Conservation (phyloP, 225 moss, liverwort and hornwort genomes). For the Polytrichum commune region DNA sequence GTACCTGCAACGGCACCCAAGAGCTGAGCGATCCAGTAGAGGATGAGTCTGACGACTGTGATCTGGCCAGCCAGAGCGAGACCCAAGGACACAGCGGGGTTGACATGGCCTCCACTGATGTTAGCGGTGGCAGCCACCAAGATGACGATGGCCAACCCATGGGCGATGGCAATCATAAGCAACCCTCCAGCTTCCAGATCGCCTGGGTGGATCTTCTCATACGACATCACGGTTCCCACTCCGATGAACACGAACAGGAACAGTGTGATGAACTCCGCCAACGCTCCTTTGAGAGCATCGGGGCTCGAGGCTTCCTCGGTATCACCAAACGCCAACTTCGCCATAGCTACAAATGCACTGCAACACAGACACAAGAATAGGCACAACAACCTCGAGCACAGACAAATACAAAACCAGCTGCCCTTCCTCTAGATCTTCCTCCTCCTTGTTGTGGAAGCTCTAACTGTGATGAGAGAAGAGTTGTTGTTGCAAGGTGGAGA, state of each 20-base stretch:
- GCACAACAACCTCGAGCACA: too few species aligned
- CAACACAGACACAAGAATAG: too few species aligned
- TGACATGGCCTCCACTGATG: constrained; percentile 91
- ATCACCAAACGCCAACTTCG: constrained; percentile 62
- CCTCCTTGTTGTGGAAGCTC: too few species aligned
- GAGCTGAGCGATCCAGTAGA: constrained; percentile 92
- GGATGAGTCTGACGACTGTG: constrained; percentile 60
- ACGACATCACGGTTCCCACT: constrained; percentile 70
- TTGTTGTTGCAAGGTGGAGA: too few species aligned
- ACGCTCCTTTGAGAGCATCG: constrained; percentile 75
- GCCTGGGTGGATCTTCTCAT: constrained; percentile 48
- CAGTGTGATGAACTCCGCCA: constrained; percentile 80
- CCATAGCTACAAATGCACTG: constrained; percentile 18
- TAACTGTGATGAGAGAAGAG: too few species aligned
- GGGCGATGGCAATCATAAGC: constrained; percentile 62
- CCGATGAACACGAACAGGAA: constrained; percentile 97
- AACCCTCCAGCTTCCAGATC: constrained; percentile 42
- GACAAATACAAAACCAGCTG: too few species aligned
- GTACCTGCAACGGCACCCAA: constrained; percentile 56
- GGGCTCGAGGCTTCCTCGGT: constrained; percentile 57
- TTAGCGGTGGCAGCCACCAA: constrained; percentile 72
- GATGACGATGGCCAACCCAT: constrained; percentile 60
- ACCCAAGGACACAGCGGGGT: constrained; percentile 83
- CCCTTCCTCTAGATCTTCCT: too few species aligned
- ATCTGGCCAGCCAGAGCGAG: constrained; percentile 79